These are phyloP conservation scores for Bocquillonia castaneifolia DNA, from an alignment of 441 rosid genomes.

Conservation along the genomic window DNA sequence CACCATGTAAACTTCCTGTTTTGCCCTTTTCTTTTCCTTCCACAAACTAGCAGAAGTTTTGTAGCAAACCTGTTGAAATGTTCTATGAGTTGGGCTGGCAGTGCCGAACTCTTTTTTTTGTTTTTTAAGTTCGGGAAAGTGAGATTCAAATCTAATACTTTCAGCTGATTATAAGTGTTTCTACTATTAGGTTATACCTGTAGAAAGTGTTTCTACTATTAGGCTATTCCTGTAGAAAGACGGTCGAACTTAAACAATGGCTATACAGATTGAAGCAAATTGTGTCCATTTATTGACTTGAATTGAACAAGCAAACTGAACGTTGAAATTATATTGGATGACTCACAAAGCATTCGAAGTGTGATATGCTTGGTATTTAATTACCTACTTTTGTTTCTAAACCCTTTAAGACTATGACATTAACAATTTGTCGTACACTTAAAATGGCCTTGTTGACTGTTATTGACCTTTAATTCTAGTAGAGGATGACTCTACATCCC, in stretches of 20 bases:
- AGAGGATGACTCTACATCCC: constrained; percentile 46
- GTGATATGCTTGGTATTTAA: constrained; percentile 1
- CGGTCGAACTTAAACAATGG: too few species aligned
- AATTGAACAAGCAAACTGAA: not conserved
- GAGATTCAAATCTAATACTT: too few species aligned
- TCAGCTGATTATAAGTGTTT: too few species aligned
- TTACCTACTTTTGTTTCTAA: constrained; percentile 9
- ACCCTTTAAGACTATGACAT: constrained; percentile 11
- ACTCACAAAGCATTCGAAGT: constrained; percentile 22
- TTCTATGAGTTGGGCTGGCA: too few species aligned
- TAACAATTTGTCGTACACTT: constrained; percentile 12
- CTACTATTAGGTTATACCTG: too few species aligned
- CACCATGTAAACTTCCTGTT: not conserved
- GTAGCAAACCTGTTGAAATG: too few species aligned
- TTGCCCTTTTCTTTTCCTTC: not conserved
- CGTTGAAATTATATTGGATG: not conserved
- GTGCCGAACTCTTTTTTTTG: too few species aligned
- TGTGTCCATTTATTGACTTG: not conserved
- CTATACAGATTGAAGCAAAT: not conserved
- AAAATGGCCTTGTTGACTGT: constrained; percentile 28
- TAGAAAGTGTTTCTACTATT: too few species aligned
- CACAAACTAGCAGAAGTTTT: too few species aligned
- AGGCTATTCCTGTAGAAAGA: too few species aligned
- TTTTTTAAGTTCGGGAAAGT: too few species aligned
- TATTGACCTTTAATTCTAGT: constrained; percentile 30